Conservation (phyloP, 202 grass and related monocot species). For the Miscanthus sacchariflorus region DNA sequence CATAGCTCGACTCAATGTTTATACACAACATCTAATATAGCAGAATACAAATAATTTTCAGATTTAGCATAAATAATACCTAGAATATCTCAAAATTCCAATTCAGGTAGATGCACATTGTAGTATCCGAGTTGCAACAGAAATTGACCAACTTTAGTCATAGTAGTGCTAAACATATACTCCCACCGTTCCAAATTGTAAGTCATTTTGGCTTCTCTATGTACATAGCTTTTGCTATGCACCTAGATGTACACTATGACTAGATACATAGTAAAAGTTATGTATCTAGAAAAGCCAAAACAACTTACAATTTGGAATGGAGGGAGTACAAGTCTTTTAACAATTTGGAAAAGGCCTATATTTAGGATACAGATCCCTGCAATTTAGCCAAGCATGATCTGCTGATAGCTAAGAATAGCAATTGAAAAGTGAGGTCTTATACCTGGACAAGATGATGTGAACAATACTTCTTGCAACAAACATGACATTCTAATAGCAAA, state of each 20-base stretch:
- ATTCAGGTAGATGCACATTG: conserved; percentile 14
- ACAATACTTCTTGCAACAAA: not conserved
- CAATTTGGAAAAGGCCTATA: not conserved
- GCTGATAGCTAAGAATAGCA: no score
- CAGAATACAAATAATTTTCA: not conserved
- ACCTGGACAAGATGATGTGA: not conserved
- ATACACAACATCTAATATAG: not conserved
- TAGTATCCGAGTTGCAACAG: conserved; percentile 1
- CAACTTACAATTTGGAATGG: not conserved
- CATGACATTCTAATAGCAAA: not conserved
- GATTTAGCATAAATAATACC: not conserved
- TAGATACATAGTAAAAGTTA: not conserved
- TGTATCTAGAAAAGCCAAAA: not conserved
- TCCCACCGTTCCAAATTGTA: not conserved
- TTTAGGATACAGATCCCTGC: not conserved
- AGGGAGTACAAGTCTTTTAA: conserved; percentile 5
- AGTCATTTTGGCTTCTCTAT: not conserved
- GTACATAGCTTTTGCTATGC: not conserved
- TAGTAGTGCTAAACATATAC: conserved; percentile 8
- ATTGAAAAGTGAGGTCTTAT: conserved; percentile 5
- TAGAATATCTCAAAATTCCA: not conserved
- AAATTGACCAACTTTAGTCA: not conserved
- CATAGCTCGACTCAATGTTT: conserved; percentile 13
- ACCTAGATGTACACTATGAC: no score
- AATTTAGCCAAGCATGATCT: conserved; percentile 18